These are phyloP conservation scores for Abrus pulchellus DNA, from an alignment of 306 rosid genomes.

Conservation along the genomic window DNA sequence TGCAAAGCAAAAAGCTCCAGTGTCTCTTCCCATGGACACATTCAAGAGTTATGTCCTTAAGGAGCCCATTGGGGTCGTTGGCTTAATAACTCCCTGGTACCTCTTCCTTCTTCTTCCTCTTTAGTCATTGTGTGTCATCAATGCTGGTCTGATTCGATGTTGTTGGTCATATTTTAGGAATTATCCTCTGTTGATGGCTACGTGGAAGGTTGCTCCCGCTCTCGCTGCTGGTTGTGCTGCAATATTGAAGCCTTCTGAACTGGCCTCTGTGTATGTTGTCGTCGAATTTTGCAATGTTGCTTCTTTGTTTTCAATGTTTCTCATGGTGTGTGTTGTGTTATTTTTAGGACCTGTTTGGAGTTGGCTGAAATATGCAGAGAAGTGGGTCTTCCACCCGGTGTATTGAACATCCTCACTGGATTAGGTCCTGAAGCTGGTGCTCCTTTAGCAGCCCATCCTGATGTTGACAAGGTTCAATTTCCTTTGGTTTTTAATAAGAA, in stretches of 20 bases:
- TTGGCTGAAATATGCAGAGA: slow-evolving; percentile 79
- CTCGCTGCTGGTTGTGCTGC: slow-evolving; percentile 99
- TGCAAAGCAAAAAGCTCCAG: slow-evolving; percentile 76
- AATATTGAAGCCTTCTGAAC: slow-evolving; percentile 94
- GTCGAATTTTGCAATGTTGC: slow-evolving; percentile 35
- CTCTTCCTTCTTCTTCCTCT: slow-evolving; percentile 16
- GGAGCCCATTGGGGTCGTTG: slow-evolving; percentile 96
- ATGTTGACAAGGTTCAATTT: slow-evolving; percentile 82
- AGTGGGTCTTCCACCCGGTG: slow-evolving; percentile 88
- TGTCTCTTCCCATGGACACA: slow-evolving; percentile 87
- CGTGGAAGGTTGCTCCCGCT: slow-evolving; percentile 99
- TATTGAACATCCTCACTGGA: slow-evolving; percentile 88
- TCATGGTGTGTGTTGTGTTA: slow-evolving; percentile 27
- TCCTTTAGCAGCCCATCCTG: slow-evolving; percentile 91
- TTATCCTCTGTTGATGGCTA: slow-evolving; percentile 90
- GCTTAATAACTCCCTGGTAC: slow-evolving; percentile 93
- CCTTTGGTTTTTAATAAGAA: neutral
- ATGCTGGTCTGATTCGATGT: neutral
- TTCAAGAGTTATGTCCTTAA: slow-evolving; percentile 77
- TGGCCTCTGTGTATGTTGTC: slow-evolving; percentile 85
- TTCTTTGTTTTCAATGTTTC: slow-evolving; percentile 30
- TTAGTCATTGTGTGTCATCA: slow-evolving; percentile 6
- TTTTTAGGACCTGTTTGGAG: slow-evolving; percentile 88
- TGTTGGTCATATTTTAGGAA: slow-evolving; percentile 63
- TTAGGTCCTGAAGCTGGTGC: slow-evolving; percentile 97